phyloP scores from a whole-genome alignment of 176 grass and related monocot genomes.

The Musa itinerans region DNA sequence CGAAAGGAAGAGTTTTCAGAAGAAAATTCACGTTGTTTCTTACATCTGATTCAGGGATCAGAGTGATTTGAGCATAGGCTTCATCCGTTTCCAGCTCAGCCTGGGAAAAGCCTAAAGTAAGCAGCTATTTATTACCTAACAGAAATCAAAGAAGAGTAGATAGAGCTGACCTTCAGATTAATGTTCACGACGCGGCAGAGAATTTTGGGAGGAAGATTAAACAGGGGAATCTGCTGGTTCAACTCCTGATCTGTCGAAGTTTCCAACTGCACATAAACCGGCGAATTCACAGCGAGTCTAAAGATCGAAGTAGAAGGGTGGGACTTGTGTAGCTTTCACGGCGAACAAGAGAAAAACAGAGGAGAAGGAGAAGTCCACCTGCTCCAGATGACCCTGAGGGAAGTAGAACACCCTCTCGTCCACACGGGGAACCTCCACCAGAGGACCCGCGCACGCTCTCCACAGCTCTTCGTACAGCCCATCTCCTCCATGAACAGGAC shows the following conservation, averaged over 20 bases:
- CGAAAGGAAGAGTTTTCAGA: neutral
- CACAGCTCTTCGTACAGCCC: slow-evolving; percentile 76
- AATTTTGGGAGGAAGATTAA: slow-evolving; percentile 77
- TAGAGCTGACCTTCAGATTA: slow-evolving; percentile 49
- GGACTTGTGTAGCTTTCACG: neutral
- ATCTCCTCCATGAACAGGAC: slow-evolving; percentile 27
- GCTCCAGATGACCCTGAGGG: slow-evolving; percentile 91
- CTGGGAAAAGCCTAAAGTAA: neutral
- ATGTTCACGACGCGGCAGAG: slow-evolving; percentile 83
- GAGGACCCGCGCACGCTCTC: slow-evolving; percentile 77
- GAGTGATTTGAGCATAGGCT: neutral
- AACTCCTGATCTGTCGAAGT: slow-evolving; percentile 88
- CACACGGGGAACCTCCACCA: slow-evolving; percentile 55
- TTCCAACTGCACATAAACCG: slow-evolving; percentile 20
- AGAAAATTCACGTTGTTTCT: neutral
- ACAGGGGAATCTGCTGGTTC: slow-evolving; percentile 58
- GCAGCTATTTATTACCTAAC: neutral
- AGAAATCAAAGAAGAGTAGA: neutral
- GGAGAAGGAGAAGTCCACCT: slow-evolving; percentile 36
- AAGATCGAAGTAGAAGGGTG: neutral
- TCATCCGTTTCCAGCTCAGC: neutral
- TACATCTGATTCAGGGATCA: neutral
- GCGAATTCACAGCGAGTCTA: neutral
- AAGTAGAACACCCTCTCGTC: slow-evolving; percentile 83
- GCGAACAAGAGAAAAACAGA: slow-evolving; percentile 8